Evolutionary conservation across 176 grass and related monocot species (phyloP).

Genomic region (Melocanna baccifera): DNA sequence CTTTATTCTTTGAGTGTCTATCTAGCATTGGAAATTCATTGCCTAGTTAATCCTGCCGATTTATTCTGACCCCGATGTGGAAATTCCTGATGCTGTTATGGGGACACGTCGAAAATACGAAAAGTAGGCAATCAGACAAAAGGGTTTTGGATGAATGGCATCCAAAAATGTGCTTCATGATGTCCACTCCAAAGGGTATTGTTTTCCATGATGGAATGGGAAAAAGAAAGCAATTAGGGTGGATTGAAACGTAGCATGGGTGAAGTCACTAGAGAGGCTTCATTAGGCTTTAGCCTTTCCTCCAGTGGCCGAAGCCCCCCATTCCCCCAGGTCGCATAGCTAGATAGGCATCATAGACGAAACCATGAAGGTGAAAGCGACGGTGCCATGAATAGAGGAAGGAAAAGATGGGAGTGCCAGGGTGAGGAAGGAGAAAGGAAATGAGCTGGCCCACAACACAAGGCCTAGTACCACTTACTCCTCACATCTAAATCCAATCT

Average conservation of each 20-base stretch:
- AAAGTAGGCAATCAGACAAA: not conserved
- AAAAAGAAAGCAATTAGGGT: not conserved
- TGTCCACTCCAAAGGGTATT: conserved; percentile 10
- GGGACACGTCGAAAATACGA: conserved; percentile 18
- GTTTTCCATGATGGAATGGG: not conserved
- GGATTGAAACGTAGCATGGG: not conserved
- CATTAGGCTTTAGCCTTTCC: too few species aligned
- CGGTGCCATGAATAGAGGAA: too few species aligned
- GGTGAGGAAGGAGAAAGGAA: too few species aligned
- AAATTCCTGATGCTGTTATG: conserved; percentile 16
- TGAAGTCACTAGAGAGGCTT: too few species aligned
- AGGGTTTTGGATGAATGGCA: not conserved
- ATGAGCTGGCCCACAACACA: too few species aligned
- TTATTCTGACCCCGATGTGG: not conserved
- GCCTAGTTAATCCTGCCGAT: not conserved
- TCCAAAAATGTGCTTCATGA: not conserved
- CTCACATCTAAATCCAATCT: too few species aligned
- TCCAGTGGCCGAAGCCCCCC: too few species aligned
- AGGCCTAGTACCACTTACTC: too few species aligned
- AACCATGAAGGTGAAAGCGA: too few species aligned
- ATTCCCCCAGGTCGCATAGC: too few species aligned
- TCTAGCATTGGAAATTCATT: conserved; percentile 17
- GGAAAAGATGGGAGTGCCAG: too few species aligned
- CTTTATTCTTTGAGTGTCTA: conserved; percentile 27
- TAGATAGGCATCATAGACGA: too few species aligned